Evolutionary conservation across 306 rosid species (phyloP), one percentile per base, ranked within the genome.

Genomic region (Sicyos baderoa): DNA sequence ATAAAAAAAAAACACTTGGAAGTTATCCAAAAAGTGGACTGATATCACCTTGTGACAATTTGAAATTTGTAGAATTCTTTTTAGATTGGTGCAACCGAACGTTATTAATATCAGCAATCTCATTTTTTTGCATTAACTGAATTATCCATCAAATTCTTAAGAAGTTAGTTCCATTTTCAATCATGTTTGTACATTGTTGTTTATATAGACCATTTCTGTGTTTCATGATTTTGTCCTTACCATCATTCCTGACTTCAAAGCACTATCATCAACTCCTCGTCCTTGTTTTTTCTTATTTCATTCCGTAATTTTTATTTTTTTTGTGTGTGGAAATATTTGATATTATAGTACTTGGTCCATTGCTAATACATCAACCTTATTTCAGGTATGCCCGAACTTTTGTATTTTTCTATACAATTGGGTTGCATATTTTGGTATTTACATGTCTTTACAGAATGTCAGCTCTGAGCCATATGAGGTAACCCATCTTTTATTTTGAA

Each of bases 381-480:
- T 37, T 72, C 87, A 89, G 98, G 79, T 89, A 88, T 82, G 98
- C 96, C 59, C 89, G 98, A 66, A 80, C 97, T 29, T 93, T 89
- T 66, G 97, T 95, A 29, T 93, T 93, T 87, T 93, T 93, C 82
- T 93, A 93, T 80, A 89, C 97, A 40, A 93, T 92, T 22, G 98
- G 96, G 54, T 79, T 89, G 87, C 98, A 93, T 73, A 53, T 89
- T 55, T 81, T 93, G 81, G 95, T 89, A 67, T 93, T 93, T 80
- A 89, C 95, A 52, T 93, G 96, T 76, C 98, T 93, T 77, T 93
- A 93, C 55, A 86, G 97, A 76, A 93, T 89, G 97, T 93, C 98
- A 12, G 91, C 98, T 68, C 78, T 93, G 81, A 93, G 97, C 80
- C 74, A 93, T 80, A 91, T 89, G 5, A 77, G 98, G 98, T 89